Conservation (phyloP, 1,284 basidiomycete genomes). For the Lignosus rhinocerotis region DNA sequence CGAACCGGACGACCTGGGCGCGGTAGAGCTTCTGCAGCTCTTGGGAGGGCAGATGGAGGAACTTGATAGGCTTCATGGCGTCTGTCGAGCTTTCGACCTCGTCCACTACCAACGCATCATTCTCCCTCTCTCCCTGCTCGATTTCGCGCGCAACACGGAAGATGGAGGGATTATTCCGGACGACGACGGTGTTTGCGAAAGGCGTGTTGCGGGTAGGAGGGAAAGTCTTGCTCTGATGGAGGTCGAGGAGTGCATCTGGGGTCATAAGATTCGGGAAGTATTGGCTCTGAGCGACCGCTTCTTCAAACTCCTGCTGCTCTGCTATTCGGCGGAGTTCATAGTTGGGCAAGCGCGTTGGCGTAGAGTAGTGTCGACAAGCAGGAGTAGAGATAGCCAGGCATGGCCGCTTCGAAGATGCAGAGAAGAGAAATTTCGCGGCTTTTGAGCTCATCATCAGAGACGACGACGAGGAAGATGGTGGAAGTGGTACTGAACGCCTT, state of each 20-base stretch:
- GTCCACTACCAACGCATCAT: constrained; percentile 17
- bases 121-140: constrained; percentile 19
- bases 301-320: constrained; percentile 10
- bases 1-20: constrained; percentile 62
- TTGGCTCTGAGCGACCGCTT: constrained; percentile 14
- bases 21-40: constrained; percentile 47
- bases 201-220: constrained; percentile 50
- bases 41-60: constrained; percentile 27
- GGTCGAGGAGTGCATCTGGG: constrained; percentile 60
- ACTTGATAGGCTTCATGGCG: constrained; percentile 25
- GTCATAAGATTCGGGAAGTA: constrained; percentile 58
- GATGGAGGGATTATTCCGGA: constrained; percentile 59
- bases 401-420: constrained; percentile 7
- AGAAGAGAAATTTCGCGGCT: constrained; percentile 4
- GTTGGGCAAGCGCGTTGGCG: constrained; percentile 7
- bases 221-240: constrained; percentile 52
- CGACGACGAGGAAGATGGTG: constrained; percentile 2
- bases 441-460: constrained; percentile 14
- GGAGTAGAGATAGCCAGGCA: constrained; percentile 6
- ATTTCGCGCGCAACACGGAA: constrained; percentile 27
- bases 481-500: neutral
- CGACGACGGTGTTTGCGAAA: constrained; percentile 56
- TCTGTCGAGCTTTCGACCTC: constrained; percentile 21
- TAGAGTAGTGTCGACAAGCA: constrained; percentile 11
- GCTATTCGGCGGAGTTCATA: constrained; percentile 11